These are phyloP conservation scores for Asclepias syriaca DNA, from an alignment of 257 asterid genomes.

Conservation along the genomic window DNA sequence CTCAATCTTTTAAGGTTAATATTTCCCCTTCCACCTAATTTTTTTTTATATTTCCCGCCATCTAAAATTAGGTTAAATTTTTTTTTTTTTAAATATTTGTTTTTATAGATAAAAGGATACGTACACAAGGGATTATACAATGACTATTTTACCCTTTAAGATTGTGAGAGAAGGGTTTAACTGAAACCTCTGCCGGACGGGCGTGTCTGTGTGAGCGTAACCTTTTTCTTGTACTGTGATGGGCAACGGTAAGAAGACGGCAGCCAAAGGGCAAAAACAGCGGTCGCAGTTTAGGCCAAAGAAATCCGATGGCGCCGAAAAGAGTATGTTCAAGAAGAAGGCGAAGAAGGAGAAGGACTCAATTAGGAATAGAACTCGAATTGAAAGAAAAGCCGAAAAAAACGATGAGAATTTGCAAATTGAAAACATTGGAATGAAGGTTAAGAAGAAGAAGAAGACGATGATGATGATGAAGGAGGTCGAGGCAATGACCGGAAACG, in stretches of 20 bases:
- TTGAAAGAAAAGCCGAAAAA: neutral
- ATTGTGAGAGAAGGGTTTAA: too few relatives aligned
- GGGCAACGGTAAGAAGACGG: conserved; percentile 13
- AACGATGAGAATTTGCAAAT: neutral
- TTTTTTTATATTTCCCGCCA: too few relatives aligned
- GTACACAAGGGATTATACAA: too few relatives aligned
- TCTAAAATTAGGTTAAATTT: too few relatives aligned
- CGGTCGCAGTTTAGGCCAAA: conserved; percentile 9
- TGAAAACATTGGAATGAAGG: neutral
- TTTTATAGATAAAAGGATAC: too few relatives aligned
- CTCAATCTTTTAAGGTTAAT: too few relatives aligned
- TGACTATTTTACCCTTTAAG: too few relatives aligned
- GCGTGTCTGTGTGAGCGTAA: neutral
- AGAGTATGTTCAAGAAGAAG: conserved; percentile 5
- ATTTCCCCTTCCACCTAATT: too few relatives aligned
- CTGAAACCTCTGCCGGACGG: neutral
- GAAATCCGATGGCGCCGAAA: neutral
- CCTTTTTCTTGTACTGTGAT: neutral
- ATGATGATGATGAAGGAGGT: conserved; percentile 6
- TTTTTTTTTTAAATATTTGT: too few relatives aligned
- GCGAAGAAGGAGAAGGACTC: neutral
- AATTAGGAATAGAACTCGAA: neutral
- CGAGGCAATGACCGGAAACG: conserved; percentile 15
- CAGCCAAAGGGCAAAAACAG: neutral
- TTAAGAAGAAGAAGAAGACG: neutral